Conservation (phyloP, 2,329 filamentous ascomycete species). For the Aspergillus intermedius region DNA sequence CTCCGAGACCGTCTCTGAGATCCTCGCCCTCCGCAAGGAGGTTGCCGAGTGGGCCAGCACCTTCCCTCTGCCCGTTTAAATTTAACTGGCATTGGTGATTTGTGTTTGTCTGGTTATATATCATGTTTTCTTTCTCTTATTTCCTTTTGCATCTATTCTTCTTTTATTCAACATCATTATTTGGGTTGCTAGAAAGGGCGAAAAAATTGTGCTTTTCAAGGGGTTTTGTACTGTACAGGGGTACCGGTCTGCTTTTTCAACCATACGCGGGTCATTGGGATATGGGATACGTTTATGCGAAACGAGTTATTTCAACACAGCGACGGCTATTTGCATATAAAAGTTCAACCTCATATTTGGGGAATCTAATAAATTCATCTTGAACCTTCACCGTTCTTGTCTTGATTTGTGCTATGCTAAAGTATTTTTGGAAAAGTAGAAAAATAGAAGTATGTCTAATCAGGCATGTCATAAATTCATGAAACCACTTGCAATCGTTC, state of each 20-base stretch:
- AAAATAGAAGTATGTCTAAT: no score
- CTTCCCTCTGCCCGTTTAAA: slow-evolving; percentile 74
- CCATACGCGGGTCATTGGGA: slow-evolving; percentile 33
- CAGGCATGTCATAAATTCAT: no score
- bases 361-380: neutral
- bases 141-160: slow-evolving; percentile 10
- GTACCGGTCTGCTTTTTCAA: slow-evolving; percentile 37
- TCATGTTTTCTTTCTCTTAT: slow-evolving; percentile 9
- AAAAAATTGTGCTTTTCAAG: slow-evolving; percentile 26
- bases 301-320: slow-evolving; percentile 20
- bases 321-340: slow-evolving; percentile 1
- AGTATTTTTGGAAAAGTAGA: neutral
- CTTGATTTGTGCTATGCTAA: neutral
- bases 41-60: slow-evolving; percentile 77
- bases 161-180: slow-evolving; percentile 32
- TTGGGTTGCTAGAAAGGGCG: slow-evolving; percentile 17
- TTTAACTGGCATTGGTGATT: slow-evolving; percentile 1
- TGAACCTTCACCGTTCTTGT: no score
- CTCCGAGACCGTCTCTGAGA: slow-evolving; percentile 68
- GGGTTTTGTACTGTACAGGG: slow-evolving; percentile 16
- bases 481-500: neutral
- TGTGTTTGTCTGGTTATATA: neutral
- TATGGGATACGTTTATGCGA: slow-evolving; percentile 21
- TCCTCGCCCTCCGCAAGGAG: slow-evolving; percentile 81
- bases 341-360: slow-evolving; percentile 5